These are phyloP conservation scores for Chaetomium strumarium DNA, from an alignment of 2,329 filamentous ascomycete species.

Conservation along the genomic window DNA sequence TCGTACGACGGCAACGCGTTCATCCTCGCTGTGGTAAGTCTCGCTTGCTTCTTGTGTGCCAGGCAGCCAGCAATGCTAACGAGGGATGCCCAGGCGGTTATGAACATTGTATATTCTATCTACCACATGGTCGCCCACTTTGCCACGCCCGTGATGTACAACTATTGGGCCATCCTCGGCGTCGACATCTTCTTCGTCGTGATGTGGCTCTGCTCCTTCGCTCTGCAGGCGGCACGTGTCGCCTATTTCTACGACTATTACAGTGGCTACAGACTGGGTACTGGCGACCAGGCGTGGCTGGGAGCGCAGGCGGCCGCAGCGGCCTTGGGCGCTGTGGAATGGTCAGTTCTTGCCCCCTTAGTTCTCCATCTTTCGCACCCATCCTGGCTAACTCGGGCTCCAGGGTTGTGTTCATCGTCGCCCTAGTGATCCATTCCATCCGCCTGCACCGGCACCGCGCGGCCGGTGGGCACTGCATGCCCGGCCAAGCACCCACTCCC, in stretches of 20 bases:
- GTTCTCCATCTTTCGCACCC: neutral
- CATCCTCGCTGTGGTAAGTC: conserved; percentile 37
- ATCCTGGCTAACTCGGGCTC: neutral
- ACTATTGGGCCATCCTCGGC: conserved; percentile 47
- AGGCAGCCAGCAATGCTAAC: too few relatives aligned
- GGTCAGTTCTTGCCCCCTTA: conserved; percentile 32
- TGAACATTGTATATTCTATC: conserved; percentile 39
- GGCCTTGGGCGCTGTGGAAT: conserved; percentile 37
- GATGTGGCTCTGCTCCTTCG: conserved; percentile 47
- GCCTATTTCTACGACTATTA: conserved; percentile 23
- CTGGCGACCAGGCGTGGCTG: conserved; percentile 4
- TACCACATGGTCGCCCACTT: conserved; percentile 44
- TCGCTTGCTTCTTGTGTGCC: conserved; percentile 8
- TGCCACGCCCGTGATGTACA: conserved; percentile 39
- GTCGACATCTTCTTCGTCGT: conserved; percentile 47
- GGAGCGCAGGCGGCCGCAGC: conserved; percentile 32
- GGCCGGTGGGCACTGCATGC: conserved; percentile 36
- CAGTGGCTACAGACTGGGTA: neutral
- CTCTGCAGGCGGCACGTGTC: conserved; percentile 35
- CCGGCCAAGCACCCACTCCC: conserved; percentile 22
- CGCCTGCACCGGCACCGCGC: conserved; percentile 40
- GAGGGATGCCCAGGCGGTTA: conserved; percentile 31
- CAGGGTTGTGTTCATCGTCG: conserved; percentile 39
- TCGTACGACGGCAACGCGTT: conserved; percentile 34
- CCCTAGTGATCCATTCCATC: conserved; percentile 37